Evolutionary conservation across 2,329 filamentous ascomycete genomes (phyloP), one percentile per base, ranked within the genome.

Genomic region (Pezicula carpinea): DNA sequence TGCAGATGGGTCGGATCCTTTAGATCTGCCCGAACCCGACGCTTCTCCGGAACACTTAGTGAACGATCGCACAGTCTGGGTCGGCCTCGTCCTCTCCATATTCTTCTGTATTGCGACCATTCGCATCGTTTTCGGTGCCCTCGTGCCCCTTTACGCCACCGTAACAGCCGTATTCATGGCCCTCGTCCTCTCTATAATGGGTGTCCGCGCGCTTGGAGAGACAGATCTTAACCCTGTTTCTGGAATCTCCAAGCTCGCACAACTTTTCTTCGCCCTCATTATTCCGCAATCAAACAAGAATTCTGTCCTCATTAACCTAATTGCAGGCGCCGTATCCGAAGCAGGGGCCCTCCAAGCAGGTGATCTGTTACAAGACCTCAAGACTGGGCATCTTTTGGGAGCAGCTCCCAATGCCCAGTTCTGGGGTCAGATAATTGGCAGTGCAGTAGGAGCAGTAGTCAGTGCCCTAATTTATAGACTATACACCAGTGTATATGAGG

Each of bases 141-240:
- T 96, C 4, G 89, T 97, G 2, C 88, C 91, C 0, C 75, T 90
- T 1, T 80, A 84, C 51, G 82, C 87, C 4, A 91, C 83, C 11
- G 69, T 91, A 44, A 77, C 85, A 11, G 86, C 95, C 3, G 92
- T 96, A 6, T 64, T 95, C 22, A 84, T 97, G 65, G 89, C 93
- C 0, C 79, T 99, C 19, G 57, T 91, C 1, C 76, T 93, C 15
- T 88, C 86, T 47, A 84, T 93, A 45, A 86, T 86, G 81, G 83
- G 82, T 3, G 83, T 86, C 10, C 69, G 83, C 26, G 82, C 83
- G 1, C 67, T 86, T 0, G 82, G 82, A 8, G 81, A 97, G 71
- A 97, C 93, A 5, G 93, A 99, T 60, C 75, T 99, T 8, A 97
- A 97, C 62, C 93, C 93, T 0, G 93, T 97, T 2, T 95, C 89